Conservation (phyloP, 1,139 yeast species). For the Geotrichum fermentans region DNA sequence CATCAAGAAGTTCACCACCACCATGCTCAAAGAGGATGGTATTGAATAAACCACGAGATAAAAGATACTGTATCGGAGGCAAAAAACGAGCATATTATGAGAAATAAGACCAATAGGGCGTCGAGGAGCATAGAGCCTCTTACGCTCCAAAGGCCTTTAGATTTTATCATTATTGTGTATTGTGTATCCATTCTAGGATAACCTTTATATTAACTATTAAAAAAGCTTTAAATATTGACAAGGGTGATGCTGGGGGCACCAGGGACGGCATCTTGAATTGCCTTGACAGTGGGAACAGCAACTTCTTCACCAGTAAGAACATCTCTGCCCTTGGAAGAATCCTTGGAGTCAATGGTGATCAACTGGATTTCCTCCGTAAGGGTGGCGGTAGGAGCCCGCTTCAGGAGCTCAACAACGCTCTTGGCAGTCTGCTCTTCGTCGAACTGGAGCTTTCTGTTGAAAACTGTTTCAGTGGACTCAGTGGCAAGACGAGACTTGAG, state of each 20-base stretch:
- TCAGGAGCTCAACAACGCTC: slow-evolving; percentile 47
- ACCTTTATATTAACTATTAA: no score
- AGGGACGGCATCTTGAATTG: slow-evolving; percentile 80
- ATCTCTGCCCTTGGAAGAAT: slow-evolving; percentile 57
- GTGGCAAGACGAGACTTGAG: slow-evolving; percentile 68
- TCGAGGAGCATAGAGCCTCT: no score
- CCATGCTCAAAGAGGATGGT: no score
- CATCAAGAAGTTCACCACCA: no score
- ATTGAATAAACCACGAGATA: no score
- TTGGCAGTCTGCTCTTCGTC: slow-evolving; percentile 68
- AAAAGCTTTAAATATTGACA: slow-evolving; percentile 50
- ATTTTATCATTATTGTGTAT: no score
- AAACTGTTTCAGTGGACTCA: slow-evolving; percentile 63
- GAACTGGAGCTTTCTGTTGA: slow-evolving; percentile 80
- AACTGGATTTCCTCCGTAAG: slow-evolving; percentile 55
- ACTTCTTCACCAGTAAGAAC: slow-evolving; percentile 66
- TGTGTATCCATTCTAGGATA: no score
- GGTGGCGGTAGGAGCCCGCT: slow-evolving; percentile 63
- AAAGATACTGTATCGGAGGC: no score
- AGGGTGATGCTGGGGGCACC: slow-evolving; percentile 87
- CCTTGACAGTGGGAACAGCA: slow-evolving; percentile 62
- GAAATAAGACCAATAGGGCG: no score
- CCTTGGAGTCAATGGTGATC: slow-evolving; percentile 52
- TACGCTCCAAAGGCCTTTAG: no score
- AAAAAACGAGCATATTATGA: no score